Percentiles rank a stretch among this genome's conserved stretches.
Evolutionary conservation across 2,329 filamentous ascomycete genomes (phyloP).

Genomic region (Trichoderma atroviride): DNA sequence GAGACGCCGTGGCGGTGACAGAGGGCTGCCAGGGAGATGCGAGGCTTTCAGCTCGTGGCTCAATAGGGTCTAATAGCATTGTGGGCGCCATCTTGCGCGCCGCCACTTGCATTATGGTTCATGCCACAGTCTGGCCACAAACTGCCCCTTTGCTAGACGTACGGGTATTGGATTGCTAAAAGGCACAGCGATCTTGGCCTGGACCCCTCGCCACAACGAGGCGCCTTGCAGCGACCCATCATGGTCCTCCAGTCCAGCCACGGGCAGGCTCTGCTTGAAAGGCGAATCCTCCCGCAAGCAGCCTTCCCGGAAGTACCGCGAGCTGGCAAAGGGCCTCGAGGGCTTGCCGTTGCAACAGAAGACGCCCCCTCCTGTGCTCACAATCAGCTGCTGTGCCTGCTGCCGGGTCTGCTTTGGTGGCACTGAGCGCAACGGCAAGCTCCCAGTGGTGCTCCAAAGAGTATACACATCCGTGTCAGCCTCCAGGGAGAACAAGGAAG

Average conservation of each 20-base stretch:
- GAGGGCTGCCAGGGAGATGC: neutral
- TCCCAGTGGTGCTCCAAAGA: conserved; percentile 13
- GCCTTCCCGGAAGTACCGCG: conserved; percentile 30
- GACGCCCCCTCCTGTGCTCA: neutral
- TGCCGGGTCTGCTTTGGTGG: conserved; percentile 12
- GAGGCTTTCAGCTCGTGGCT: conserved; percentile 17
- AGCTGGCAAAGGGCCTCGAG: conserved; percentile 15
- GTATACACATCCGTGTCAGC: conserved; percentile 5
- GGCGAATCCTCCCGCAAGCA: conserved; percentile 23
- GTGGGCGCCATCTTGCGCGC: conserved; percentile 7
- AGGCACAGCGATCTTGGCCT: neutral
- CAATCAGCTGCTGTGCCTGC: conserved; percentile 1
- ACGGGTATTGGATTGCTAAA: neutral
- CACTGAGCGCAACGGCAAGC: conserved; percentile 1
- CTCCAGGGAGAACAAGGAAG: neutral
- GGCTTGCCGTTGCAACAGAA: conserved; percentile 12
- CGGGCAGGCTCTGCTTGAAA: neutral
- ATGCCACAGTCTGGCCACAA: neutral
- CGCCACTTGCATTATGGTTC: conserved; percentile 2
- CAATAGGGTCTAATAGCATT: conserved; percentile 12
- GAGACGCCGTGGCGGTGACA: conserved; percentile 2
- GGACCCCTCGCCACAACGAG: neutral
- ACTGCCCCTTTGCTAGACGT: neutral
- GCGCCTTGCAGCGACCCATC: neutral
- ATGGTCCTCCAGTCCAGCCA: neutral